phyloP scores from a whole-genome alignment of 2,329 filamentous ascomycete genomes.

The Anthostomella pinea region DNA sequence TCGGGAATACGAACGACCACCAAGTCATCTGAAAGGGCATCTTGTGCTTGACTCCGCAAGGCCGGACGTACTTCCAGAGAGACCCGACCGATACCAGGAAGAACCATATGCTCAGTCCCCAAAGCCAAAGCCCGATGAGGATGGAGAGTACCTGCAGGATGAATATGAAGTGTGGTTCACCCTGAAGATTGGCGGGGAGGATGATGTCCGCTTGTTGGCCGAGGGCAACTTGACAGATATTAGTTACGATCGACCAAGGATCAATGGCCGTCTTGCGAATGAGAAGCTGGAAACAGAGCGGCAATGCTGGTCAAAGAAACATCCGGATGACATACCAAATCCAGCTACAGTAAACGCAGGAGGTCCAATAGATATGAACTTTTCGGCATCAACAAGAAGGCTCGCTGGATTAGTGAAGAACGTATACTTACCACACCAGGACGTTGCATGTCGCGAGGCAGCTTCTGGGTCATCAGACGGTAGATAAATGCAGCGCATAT shows the following conservation, averaged over 20 bases:
- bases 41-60: constrained; percentile 44
- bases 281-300: not conserved
- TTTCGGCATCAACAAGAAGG: constrained; percentile 4
- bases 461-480: constrained; percentile 82
- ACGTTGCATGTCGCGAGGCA: constrained; percentile 70
- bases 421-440: constrained; percentile 65
- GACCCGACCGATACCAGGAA: constrained; percentile 78
- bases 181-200: constrained; percentile 42
- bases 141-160: constrained; percentile 49
- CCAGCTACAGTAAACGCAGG: constrained; percentile 57
- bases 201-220: constrained; percentile 42
- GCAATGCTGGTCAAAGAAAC: not conserved
- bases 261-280: not conserved
- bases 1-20: constrained; percentile 81
- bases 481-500: constrained; percentile 84
- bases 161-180: constrained; percentile 39
- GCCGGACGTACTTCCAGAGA: constrained; percentile 63
- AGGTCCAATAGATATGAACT: constrained; percentile 80
- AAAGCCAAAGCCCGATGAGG: constrained; percentile 74
- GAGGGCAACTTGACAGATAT: constrained; percentile 36
- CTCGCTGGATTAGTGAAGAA: not conserved
- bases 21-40: constrained; percentile 82
- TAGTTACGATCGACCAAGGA: not conserved
- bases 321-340: constrained; percentile 31
- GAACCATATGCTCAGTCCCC: constrained; percentile 81